Evolutionary conservation across 208 protist species (phyloP), one percentile per base, ranked within the genome.

Genomic region (Trypanosoma rangeli): DNA sequence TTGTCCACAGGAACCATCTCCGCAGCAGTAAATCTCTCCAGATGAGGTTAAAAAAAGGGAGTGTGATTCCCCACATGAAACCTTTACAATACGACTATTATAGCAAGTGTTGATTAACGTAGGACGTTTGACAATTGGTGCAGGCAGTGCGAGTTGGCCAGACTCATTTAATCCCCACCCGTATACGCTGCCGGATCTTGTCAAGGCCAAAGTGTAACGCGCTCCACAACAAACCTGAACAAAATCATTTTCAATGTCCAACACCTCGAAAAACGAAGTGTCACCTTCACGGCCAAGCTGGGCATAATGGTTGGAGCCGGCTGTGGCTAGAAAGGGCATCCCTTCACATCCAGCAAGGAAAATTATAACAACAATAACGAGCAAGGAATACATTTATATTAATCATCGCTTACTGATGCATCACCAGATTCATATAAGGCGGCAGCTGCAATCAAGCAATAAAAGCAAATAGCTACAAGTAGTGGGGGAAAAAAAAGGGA

Each of bases 1-100:
- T 33, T 75, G 60, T n/a, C 70, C 70, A 68, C 70, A 75, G 22
- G 70, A 75, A 42, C 70, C 62, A n/a, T 56, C 62, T 31, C 62
- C 53, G 56, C 56, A 69, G 20, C 63, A 44, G 58, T 69, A 75
- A 65, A 69, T 64, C 52, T 75, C 42, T 52, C 70, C 60, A 13
- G 63, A 68, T 12, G 35, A 58, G 53, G 54, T 75, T 35, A 69
- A 65, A 63, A 75, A 75, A 24, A 75, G 46, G 12, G 62, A 48
- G 50, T 70, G 58, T 5, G 62, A 39, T 42, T 75, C 42, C 15
- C 55, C 62, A 63, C 62, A 69, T 1, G 35, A n/a, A 69, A 68
- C 62, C 44, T 75, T 69, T 42, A 69, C 61, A 24, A 75, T 63
- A 22, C 52, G 54, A 22, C 64, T 55, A 31, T 33, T 54, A 22